Evolutionary conservation across 768 basidiomycete species (phyloP), one percentile per base, ranked within the genome.

Genomic region (Rhodotorula graminis): DNA sequence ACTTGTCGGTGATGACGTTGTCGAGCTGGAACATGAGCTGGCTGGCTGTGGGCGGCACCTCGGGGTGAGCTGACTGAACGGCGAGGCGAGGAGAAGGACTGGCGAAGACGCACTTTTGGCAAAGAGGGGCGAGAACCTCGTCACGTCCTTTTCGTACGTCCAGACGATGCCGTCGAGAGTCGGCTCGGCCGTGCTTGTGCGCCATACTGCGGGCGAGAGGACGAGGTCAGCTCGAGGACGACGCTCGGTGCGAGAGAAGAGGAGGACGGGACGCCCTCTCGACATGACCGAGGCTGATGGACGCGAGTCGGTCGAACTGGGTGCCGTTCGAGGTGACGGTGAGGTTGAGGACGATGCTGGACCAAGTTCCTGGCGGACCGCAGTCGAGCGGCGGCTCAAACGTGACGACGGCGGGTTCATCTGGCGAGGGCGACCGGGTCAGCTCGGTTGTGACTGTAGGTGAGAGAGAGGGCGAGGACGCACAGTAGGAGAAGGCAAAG

Each of bases 101-200:
- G n/a, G 37, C 37, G 37, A 37, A 9, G 37, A 37, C 52, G 40
- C 44, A 65, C 52, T 44, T 11, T 44, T 59, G 40, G 53, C 53
- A 18, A 61, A 68, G 14, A 61, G 44, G 6, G 57, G 44, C 6
- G 60, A 21, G 40, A 62, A 62, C 52, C 67, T 56, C 3, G 56
- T 65, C 7, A 58, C 64, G 31, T 65, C 64, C 46, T 65, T 65
- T 46, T 58, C 44, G 10, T 61, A 49, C 6, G 27, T 47, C 44
- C 64, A 71, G 52, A 71, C 46, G 44, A 71, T 65, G 4, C 70
- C 70, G 46, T 14, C n/a, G 3, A 14, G n/a, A 14, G 70, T 71
- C 10, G 70, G 70, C 19, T 71, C 70, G 12, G 70, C 70, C 29
- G 70, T 71, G 12, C 58, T 61, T 12, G 70, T 65, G 33, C 70